A percentile compares a stretch with the other conserved stretches of the same genome.
Conservation (phyloP, 306 rosid genomes). For the Cicer bijugum region DNA sequence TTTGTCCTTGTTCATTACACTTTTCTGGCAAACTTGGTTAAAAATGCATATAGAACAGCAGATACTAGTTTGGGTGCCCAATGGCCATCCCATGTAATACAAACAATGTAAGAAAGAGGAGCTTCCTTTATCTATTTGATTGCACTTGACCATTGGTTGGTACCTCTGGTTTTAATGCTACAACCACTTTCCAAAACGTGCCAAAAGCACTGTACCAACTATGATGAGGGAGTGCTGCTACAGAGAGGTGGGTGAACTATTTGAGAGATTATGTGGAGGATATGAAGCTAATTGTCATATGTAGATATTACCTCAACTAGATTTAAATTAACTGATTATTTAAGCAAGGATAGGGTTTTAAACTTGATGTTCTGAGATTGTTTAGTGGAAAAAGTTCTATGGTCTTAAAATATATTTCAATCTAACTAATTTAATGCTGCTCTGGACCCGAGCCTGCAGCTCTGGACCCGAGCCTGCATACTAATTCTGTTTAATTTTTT, state of each 20-base stretch:
- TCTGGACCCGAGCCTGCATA: no score
- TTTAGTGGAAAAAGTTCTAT: neutral
- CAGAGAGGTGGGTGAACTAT: constrained; percentile 8
- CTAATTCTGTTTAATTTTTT: no score
- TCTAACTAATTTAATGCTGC: neutral
- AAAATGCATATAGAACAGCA: neutral
- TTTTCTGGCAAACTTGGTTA: constrained; percentile 8
- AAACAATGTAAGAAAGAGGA: constrained; percentile 4
- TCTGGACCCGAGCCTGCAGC: no score
- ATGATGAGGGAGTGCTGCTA: neutral
- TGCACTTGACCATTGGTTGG: neutral
- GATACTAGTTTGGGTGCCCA: neutral
- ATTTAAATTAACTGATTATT: neutral
- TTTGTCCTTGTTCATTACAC: neutral
- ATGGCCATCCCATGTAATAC: neutral
- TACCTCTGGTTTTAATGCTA: neutral
- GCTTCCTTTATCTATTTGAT: neutral
- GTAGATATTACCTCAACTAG: constrained; percentile 6
- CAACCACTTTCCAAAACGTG: neutral
- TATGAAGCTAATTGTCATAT: neutral
- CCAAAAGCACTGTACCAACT: neutral
- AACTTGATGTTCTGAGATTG: neutral
- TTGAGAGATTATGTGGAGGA: neutral
- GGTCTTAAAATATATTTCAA: constrained; percentile 1
- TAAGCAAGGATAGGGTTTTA: neutral